Percentiles rank a stretch among this genome's conserved stretches.
Evolutionary conservation across 805 yeast species (phyloP).

Genomic region (Nakazawaea sp.): DNA sequence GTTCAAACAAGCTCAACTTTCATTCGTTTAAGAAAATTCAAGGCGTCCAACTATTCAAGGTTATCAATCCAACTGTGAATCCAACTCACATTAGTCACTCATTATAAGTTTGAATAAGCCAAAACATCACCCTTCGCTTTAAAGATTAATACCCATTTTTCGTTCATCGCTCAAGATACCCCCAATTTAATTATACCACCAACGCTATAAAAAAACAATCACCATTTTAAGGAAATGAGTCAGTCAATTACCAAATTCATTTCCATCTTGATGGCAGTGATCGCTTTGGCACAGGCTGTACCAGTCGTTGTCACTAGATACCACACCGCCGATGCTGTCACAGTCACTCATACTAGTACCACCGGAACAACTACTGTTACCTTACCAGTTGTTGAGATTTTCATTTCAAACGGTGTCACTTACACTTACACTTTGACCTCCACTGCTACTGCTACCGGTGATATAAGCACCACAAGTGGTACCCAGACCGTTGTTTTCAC

Average conservation of each 20-base stretch:
- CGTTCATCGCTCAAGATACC: no score
- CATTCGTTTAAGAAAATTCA: no score
- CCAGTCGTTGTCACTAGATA: conserved; percentile 20
- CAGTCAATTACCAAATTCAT: background rate
- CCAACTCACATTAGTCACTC: conserved; percentile 9
- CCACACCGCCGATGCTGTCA: conserved; percentile 22
- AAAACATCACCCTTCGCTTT: no score
- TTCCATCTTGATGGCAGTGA: background rate
- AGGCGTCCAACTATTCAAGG: no score
- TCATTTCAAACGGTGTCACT: conserved; percentile 44
- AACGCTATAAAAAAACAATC: no score
- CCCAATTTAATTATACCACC: no score
- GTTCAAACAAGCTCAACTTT: no score
- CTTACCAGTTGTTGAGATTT: conserved; percentile 46
- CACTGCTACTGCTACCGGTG: conserved; percentile 24
- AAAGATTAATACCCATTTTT: no score
- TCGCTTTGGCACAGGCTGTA: conserved; percentile 7
- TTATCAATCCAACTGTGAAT: conserved; percentile 4
- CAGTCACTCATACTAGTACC: conserved; percentile 22
- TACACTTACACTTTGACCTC: conserved; percentile 39
- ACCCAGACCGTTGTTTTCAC: conserved; percentile 11
- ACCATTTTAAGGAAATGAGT: background rate
- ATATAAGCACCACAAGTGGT: conserved; percentile 13
- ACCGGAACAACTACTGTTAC: conserved; percentile 42
- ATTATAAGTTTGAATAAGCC: background rate